A percentile compares a stretch with the other conserved stretches of the same genome.
These are phyloP conservation scores for Exophiala sp. DNA, from an alignment of 2,329 filamentous ascomycete genomes.

Conservation along the genomic window DNA sequence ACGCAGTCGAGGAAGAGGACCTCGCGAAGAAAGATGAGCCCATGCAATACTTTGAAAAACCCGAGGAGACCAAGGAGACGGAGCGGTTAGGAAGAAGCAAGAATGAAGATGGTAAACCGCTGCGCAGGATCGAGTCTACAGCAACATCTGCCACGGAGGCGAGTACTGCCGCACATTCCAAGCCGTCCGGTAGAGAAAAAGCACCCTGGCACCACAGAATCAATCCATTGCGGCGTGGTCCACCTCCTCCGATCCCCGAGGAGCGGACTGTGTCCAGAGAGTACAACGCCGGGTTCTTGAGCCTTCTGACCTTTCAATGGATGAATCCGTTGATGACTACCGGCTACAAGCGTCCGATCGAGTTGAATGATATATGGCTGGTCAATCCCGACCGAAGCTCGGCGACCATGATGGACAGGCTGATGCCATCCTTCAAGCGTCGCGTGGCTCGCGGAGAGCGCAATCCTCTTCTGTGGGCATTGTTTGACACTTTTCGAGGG, in stretches of 20 bases:
- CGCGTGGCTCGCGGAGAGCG: conserved; percentile 63
- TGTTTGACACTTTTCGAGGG: conserved; percentile 77
- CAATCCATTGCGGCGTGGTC: conserved; percentile 44
- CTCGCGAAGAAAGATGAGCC: conserved; percentile 23
- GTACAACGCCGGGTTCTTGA: conserved; percentile 66
- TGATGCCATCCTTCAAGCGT: conserved; percentile 63
- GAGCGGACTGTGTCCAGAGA: conserved; percentile 58
- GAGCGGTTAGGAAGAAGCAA: conserved; percentile 15
- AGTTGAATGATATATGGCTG: conserved; percentile 78
- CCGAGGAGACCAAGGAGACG: conserved; percentile 13
- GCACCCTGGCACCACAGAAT: conserved; percentile 38
- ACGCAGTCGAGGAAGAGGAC: conserved; percentile 30
- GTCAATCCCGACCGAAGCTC: conserved; percentile 77
- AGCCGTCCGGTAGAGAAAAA: conserved; percentile 10
- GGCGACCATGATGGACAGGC: conserved; percentile 59
- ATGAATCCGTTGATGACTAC: conserved; percentile 79
- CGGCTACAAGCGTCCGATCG: conserved; percentile 78
- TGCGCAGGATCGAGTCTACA: conserved; percentile 37
- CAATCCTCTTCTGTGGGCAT: conserved; percentile 68
- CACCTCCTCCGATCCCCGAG: conserved; percentile 51
- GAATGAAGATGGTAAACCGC: conserved; percentile 33
- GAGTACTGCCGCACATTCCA: conserved; percentile 29
- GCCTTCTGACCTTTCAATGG: conserved; percentile 77
- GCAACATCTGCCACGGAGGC: conserved; percentile 36
- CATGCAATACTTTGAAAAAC: conserved; percentile 22